Evolutionary conservation across 495 filamentous ascomycete genomes (phyloP).

Genomic region (Penicillium odoratum): DNA sequence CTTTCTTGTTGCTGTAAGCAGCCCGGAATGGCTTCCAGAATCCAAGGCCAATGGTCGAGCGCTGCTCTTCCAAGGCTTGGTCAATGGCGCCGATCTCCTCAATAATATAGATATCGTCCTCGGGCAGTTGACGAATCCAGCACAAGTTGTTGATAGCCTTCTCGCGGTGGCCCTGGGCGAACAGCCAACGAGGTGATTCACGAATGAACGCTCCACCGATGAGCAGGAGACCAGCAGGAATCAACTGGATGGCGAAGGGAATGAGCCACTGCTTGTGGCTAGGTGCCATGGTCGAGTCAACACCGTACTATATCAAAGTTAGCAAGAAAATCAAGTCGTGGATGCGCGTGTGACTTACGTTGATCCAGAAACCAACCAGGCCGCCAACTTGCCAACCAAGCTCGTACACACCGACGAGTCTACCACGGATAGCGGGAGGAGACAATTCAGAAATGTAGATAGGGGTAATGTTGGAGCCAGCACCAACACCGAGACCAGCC

Average conservation of each 20-base stretch:
- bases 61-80: slow-evolving; percentile 59
- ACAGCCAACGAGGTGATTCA: slow-evolving; percentile 60
- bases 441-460: slow-evolving; percentile 80
- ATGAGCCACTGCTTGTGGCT: slow-evolving; percentile 54
- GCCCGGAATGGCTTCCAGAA: slow-evolving; percentile 71
- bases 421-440: slow-evolving; percentile 74
- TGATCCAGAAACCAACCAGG: slow-evolving; percentile 74
- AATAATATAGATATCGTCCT: slow-evolving; percentile 62
- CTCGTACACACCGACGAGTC: slow-evolving; percentile 75
- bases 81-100: slow-evolving; percentile 66
- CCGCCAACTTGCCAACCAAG: slow-evolving; percentile 73
- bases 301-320: slow-evolving; percentile 35
- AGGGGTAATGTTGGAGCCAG: slow-evolving; percentile 72
- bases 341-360: slow-evolving; percentile 35
- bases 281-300: slow-evolving; percentile 31
- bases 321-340: slow-evolving; percentile 4
- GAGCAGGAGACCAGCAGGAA: slow-evolving; percentile 51
- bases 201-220: slow-evolving; percentile 48
- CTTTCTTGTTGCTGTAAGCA: slow-evolving; percentile 50
- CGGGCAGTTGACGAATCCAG: slow-evolving; percentile 62
- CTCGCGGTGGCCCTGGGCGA: slow-evolving; percentile 48
- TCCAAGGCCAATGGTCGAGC: slow-evolving; percentile 57
- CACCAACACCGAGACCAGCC: slow-evolving; percentile 71
- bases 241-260: slow-evolving; percentile 55
- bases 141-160: slow-evolving; percentile 58